These are phyloP conservation scores for Adenanthera pavonina DNA, from an alignment of 306 rosid species.

Conservation along the genomic window DNA sequence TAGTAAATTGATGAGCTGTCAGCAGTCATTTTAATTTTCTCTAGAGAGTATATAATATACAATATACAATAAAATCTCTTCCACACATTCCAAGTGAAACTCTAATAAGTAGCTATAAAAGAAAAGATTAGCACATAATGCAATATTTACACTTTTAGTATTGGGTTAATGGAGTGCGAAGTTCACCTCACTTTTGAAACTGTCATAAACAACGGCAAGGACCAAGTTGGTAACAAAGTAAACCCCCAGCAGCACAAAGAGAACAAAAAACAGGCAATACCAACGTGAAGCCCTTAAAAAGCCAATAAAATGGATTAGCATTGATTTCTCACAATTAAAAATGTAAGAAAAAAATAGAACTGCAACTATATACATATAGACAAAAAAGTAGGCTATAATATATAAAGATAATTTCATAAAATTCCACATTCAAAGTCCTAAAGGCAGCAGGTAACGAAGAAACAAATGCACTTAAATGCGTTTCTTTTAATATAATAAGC, in stretches of 20 bases:
- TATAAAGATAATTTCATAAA: not conserved
- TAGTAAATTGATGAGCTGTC: constrained; percentile 39
- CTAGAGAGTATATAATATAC: constrained; percentile 27
- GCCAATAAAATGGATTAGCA: constrained; percentile 41
- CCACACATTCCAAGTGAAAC: constrained; percentile 11
- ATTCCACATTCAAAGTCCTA: not conserved
- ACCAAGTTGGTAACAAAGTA: constrained; percentile 93
- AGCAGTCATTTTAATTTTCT: constrained; percentile 38
- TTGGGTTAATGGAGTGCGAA: constrained; percentile 7
- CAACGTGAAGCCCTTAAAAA: constrained; percentile 88
- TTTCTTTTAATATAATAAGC: not conserved
- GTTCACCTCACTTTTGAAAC: constrained; percentile 91
- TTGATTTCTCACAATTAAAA: constrained; percentile 5
- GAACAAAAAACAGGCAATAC: constrained; percentile 78
- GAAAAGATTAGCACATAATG: constrained; percentile 22
- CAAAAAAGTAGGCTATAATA: not conserved
- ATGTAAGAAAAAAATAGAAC: not conserved
- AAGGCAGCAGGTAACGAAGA: not conserved
- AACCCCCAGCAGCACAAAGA: constrained; percentile 92
- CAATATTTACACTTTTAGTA: constrained; percentile 25
- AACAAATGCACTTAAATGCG: not conserved
- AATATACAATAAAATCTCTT: constrained; percentile 27
- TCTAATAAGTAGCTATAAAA: constrained; percentile 30
- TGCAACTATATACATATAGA: not conserved
- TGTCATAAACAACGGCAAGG: constrained; percentile 95